Conservation (phyloP, 1,284 basidiomycete species). For the Pseudozyma flocculosa region DNA sequence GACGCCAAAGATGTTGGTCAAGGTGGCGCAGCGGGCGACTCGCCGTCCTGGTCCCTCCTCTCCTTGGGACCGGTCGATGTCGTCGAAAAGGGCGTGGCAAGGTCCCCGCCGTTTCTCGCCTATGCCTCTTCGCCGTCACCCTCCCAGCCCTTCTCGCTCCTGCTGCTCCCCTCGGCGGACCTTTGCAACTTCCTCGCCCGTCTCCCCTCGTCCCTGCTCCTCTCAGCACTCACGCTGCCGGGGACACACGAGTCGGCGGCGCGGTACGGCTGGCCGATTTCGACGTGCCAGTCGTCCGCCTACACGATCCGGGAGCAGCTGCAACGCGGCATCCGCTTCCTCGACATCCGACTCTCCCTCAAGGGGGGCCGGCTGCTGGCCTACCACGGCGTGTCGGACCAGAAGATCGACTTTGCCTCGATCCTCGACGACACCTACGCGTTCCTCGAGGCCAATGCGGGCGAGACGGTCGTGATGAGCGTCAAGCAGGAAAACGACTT, state of each 20-base stretch:
- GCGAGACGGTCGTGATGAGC: constrained; percentile 37
- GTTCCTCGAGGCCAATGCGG: constrained; percentile 14
- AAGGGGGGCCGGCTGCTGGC: constrained; percentile 29
- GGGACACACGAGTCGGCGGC: constrained; percentile 47
- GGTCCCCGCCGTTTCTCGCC: too few relatives aligned
- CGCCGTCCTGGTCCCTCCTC: too few relatives aligned
- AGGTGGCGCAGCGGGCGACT: too few relatives aligned
- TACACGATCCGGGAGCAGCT: constrained; percentile 27
- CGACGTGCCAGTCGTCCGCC: constrained; percentile 27
- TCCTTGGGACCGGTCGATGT: too few relatives aligned
- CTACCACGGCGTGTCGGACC: constrained; percentile 40
- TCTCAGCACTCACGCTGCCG: constrained; percentile 34
- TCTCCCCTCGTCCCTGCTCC: constrained; percentile 16
- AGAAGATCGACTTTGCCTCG: constrained; percentile 32
- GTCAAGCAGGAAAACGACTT: constrained; percentile 38
- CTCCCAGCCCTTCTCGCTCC: not conserved
- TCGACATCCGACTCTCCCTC: constrained; percentile 39
- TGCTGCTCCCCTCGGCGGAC: not conserved
- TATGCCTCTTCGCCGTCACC: too few relatives aligned
- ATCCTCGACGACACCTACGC: constrained; percentile 27
- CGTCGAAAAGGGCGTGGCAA: too few relatives aligned
- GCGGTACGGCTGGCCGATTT: constrained; percentile 43
- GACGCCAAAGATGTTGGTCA: too few relatives aligned
- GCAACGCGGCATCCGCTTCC: constrained; percentile 33
- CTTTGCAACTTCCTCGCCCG: not conserved